These are phyloP conservation scores for Corylus avellana DNA, from an alignment of 306 rosid genomes.

Conservation along the genomic window DNA sequence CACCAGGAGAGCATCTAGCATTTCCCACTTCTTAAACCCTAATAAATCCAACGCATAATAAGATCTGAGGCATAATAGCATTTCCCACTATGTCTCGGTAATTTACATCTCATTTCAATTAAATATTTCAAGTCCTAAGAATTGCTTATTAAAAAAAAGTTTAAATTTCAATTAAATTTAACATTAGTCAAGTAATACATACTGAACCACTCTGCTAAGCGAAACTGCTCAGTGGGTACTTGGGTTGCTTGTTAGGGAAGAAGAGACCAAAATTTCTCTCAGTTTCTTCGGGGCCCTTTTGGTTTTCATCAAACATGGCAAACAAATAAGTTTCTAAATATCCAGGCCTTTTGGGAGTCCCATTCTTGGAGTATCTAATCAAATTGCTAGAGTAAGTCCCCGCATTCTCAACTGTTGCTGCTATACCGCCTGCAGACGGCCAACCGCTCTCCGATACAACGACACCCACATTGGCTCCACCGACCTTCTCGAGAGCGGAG, in stretches of 20 bases:
- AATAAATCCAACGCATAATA: too few relatives aligned
- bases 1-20: too few relatives aligned
- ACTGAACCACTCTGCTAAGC: background rate
- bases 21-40: too few relatives aligned
- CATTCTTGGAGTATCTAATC: conserved; percentile 43
- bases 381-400: conserved; percentile 42
- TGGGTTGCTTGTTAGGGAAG: conserved; percentile 28
- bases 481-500: conserved; percentile 54
- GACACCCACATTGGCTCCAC: conserved; percentile 33
- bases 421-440: conserved; percentile 55
- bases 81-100: too few relatives aligned
- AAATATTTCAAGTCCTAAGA: too few relatives aligned
- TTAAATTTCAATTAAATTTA: too few relatives aligned
- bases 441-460: conserved; percentile 77
- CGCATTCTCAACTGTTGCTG: conserved; percentile 40
- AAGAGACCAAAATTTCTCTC: conserved; percentile 50
- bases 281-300: conserved; percentile 12
- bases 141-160: too few relatives aligned
- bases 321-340: conserved; percentile 39
- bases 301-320: conserved; percentile 50
- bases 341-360: conserved; percentile 46
- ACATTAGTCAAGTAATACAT: background rate
- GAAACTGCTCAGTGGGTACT: conserved; percentile 34
- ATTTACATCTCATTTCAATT: too few relatives aligned
- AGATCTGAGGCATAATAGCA: too few relatives aligned